Percentiles rank a stretch among this genome's conserved stretches.
These are phyloP conservation scores for Diutina rugosa DNA, from an alignment of 1,139 yeast genomes.

Conservation along the genomic window DNA sequence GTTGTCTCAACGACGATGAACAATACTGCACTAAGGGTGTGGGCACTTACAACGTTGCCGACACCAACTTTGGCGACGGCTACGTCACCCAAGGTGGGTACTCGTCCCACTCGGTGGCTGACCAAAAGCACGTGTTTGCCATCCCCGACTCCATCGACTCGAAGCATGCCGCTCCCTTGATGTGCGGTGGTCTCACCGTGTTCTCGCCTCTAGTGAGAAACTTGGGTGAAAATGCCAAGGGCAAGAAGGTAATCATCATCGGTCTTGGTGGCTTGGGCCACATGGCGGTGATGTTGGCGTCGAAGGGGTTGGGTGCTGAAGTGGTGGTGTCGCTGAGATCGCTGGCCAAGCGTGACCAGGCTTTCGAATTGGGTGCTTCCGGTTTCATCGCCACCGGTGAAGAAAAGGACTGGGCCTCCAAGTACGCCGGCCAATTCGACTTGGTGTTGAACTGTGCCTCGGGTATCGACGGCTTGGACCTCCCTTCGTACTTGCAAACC, in stretches of 20 bases:
- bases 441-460: constrained; percentile 3
- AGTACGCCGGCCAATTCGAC: background rate
- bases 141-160: background rate
- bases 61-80: constrained; percentile 3
- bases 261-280: constrained; percentile 3
- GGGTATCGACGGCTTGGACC: constrained; percentile 5
- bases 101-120: background rate
- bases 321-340: background rate
- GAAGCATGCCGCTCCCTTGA: constrained; percentile 1
- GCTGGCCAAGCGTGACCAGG: background rate
- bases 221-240: constrained; percentile 4
- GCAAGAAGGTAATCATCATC: constrained; percentile 2
- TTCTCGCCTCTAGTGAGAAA: background rate
- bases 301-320: constrained; percentile 1
- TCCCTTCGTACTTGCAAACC: constrained; percentile 2
- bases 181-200: constrained; percentile 2
- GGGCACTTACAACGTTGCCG: background rate
- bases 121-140: background rate
- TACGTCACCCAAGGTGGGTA: constrained; percentile 2
- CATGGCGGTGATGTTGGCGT: background rate
- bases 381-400: constrained; percentile 1
- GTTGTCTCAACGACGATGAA: background rate
- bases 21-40: background rate
- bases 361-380: background rate
- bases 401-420: background rate